These are phyloP conservation scores for Immersiporthe knoxdaviesiana DNA, from an alignment of 2,329 filamentous ascomycete species.

Conservation along the genomic window DNA sequence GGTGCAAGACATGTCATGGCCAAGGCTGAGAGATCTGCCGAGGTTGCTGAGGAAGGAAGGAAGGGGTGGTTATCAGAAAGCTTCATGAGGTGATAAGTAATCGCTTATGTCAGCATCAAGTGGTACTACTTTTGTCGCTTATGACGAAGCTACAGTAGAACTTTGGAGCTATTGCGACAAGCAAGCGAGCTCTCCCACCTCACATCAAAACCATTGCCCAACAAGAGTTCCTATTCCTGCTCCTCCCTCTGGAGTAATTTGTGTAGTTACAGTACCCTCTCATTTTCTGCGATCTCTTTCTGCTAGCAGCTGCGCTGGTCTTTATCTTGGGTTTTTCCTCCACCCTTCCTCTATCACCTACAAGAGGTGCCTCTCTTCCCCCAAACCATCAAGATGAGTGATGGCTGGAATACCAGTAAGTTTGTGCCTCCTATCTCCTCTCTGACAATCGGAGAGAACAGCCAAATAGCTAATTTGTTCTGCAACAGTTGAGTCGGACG, in stretches of 20 bases:
- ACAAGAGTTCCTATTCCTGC: too few species aligned
- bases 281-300: neutral
- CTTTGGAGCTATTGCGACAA: neutral
- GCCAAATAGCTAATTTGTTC: neutral
- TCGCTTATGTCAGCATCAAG: slow-evolving; percentile 12
- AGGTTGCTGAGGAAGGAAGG: neutral
- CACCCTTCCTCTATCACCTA: neutral
- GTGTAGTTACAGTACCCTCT: neutral
- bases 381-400: slow-evolving; percentile 59
- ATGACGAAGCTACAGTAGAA: neutral
- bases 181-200: neutral
- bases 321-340: neutral
- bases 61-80: neutral
- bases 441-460: neutral
- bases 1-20: neutral
- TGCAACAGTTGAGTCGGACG: slow-evolving; percentile 80
- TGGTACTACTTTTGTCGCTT: neutral
- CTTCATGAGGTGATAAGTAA: too few species aligned
- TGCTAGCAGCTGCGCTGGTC: neutral
- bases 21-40: neutral
- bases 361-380: neutral
- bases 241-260: neutral
- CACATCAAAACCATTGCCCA: neutral
- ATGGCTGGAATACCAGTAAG: slow-evolving; percentile 91
- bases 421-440: slow-evolving; percentile 20